Base-by-base conservation (phyloP, 345 rosid species). In the Camelina sativa region DNA sequence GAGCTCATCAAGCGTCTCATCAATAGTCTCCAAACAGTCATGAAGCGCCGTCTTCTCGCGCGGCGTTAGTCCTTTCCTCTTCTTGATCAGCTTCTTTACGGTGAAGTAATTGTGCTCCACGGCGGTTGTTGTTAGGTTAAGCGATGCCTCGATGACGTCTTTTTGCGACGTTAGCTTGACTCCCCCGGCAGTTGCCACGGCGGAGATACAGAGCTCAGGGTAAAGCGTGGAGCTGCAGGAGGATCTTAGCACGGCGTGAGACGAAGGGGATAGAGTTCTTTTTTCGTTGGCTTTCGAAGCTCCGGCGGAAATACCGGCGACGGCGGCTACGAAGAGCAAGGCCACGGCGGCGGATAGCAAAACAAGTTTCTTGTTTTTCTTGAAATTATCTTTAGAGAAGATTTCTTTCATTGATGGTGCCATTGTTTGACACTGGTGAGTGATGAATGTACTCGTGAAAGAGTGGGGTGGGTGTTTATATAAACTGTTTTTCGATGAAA, bases 1-100 rank as follows among this genome's bases (percentile, higher is more conserved):
- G 12, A 94, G 74, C 78, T 94, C 98, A 15, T 91, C 98, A 5
- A 91, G 85, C 4, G 97, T 90, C 74, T 84, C 91, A 11, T 91
- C 97, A 6, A 94, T 87, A 23, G 88, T 90, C 87, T 94, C 96
- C 15, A 89, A 63, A 67, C 97, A 94, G 72, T 94, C 97, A 64
- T 90, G 95, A 54, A 94, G 88, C 34, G 98, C 98, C 3, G 80
- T 79, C 76, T 83, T 84, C 65, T 94, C 92, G 0, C 96, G 83
- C 3, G 71, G 57, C 0, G 91, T 87, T 10, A 91, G 79, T 2
- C 61, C 62, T 79, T 74, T 65, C 67, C 62, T 48, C 2, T 34
- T 72, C 57, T 60, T 20, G 46, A 51, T 69, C 17, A 75, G 56
- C 65, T 83, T 83, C 83, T 82, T 68, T 76, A 92, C 80, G 22